Percentiles rank a stretch among this genome's conserved stretches.
Evolutionary conservation across 371 early-diverging fungal species (phyloP).

Genomic region (Saksenaea oblongispora): DNA sequence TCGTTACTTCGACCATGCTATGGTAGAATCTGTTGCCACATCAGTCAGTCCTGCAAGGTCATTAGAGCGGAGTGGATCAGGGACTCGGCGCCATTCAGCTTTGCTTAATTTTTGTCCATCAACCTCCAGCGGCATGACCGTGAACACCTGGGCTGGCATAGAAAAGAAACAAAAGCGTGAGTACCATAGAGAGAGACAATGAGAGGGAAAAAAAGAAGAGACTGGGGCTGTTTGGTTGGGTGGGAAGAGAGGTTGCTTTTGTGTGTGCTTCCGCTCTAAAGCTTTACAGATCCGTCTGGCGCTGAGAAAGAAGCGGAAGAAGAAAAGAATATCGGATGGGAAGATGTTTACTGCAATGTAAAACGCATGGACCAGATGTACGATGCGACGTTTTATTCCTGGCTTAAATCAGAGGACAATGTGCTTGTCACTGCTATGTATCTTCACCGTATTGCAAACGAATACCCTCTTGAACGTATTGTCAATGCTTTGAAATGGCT

Average conservation of each 20-base stretch:
- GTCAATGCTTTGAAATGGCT: slow-evolving; percentile 74
- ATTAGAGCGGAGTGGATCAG: neutral
- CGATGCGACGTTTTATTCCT: slow-evolving; percentile 73
- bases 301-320: slow-evolving; percentile 7
- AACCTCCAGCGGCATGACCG: neutral
- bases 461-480: slow-evolving; percentile 70
- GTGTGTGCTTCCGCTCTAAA: neutral
- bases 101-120: slow-evolving; percentile 3
- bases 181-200: neutral
- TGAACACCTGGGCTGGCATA: neutral
- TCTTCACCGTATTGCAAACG: slow-evolving; percentile 73
- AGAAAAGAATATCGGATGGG: slow-evolving; percentile 37
- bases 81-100: neutral
- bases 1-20: neutral
- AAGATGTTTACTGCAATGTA: slow-evolving; percentile 68
- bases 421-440: slow-evolving; percentile 71
- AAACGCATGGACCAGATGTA: slow-evolving; percentile 74
- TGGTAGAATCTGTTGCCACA: neutral
- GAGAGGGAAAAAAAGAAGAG: too few species aligned
- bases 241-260: neutral
- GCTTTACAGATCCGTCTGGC: slow-evolving; percentile 2
- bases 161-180: neutral
- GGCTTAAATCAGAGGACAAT: slow-evolving; percentile 76
- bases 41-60: neutral
- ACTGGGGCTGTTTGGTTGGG: too few species aligned